Percentiles rank a stretch among this genome's conserved stretches.
phyloP scores from a whole-genome alignment of 108 stramenopile genomes.

The Skeletonema menzelii region DNA sequence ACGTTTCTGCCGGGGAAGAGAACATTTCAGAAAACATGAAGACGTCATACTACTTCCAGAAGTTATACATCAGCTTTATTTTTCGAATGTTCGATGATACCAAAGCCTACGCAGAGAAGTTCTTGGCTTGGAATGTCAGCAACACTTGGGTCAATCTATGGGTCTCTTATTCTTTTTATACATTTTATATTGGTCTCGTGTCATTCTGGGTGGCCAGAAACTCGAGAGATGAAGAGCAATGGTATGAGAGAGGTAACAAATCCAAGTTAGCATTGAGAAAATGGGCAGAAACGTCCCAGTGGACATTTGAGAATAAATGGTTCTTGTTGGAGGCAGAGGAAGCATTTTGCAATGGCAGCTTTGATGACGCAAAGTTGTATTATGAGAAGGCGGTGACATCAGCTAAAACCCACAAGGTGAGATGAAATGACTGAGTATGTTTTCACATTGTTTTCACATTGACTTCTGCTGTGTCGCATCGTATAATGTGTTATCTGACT shows the following conservation, averaged over 20 bases:
- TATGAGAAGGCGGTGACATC: no score
- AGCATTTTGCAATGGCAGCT: no score
- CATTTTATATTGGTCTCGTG: not conserved
- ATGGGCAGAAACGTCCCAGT: not conserved
- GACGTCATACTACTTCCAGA: not conserved
- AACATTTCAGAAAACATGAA: not conserved
- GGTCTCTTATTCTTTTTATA: not conserved
- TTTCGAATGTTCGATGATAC: not conserved
- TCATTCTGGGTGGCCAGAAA: not conserved
- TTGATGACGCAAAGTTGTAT: no score
- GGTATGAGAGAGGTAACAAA: not conserved
- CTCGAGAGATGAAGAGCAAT: not conserved
- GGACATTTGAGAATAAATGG: not conserved
- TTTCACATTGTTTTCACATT: no score
- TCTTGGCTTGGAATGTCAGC: not conserved
- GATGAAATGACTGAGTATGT: no score
- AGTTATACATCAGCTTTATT: not conserved
- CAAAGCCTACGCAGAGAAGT: not conserved
- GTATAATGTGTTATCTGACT: no score
- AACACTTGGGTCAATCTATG: not conserved
- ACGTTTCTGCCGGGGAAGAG: not conserved
- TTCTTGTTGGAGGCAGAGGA: constrained; percentile 2
- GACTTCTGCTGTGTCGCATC: no score
- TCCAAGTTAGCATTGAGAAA: not conserved
- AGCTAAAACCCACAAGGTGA: no score